Evolutionary conservation across 2,329 filamentous ascomycete genomes (phyloP), one percentile per base, ranked within the genome.

Genomic region (Diaporthe caulivora): DNA sequence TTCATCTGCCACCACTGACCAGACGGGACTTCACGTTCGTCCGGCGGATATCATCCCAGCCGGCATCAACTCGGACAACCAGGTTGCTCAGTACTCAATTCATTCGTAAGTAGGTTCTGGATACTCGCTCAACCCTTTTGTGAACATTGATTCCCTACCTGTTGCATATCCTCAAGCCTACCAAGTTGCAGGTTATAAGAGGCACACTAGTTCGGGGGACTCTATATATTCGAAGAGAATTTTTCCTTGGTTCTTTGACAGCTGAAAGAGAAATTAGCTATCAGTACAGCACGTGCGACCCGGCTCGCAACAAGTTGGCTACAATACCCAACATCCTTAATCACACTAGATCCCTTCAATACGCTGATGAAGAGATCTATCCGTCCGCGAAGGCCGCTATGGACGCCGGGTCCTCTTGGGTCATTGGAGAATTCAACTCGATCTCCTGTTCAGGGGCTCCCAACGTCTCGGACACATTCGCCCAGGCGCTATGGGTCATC

Each of bases 371-470:
- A n/a, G 62, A 67, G 62, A 67, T 67, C 29, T 67, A 67, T 11
- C 62, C 62, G 9, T 67, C 62, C 1, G 62, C 62, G 5, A 53
- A 67, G 7, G 62, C 62, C 17, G 62, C 62, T 4, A 51, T 67
- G 62, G 62, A 67, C 3, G 44, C 31, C 31, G 62, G 62, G 3
- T 67, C 47, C 9, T 29, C 31, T 17, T 67, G 62, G 62, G 76
- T 80, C 60, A 80, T 84, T 21, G 83, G 82, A 49, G 83, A 85
- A 73, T 83, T 82, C 77, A 85, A 84, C 78, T 82, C 80, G 6
- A 82, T 85, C 62, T 80, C 82, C 8, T 85, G 83, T 74, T 80
- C 78, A n/a, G 83, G 83, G 10, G 79, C 79, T 34, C 81, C 82
- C 0, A 79, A 80, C 71, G 82, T 85, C n/a, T 81, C 81, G 3